phyloP scores from a whole-genome alignment of 2,329 filamentous ascomycete species.

The Bipolaris zeicola region DNA sequence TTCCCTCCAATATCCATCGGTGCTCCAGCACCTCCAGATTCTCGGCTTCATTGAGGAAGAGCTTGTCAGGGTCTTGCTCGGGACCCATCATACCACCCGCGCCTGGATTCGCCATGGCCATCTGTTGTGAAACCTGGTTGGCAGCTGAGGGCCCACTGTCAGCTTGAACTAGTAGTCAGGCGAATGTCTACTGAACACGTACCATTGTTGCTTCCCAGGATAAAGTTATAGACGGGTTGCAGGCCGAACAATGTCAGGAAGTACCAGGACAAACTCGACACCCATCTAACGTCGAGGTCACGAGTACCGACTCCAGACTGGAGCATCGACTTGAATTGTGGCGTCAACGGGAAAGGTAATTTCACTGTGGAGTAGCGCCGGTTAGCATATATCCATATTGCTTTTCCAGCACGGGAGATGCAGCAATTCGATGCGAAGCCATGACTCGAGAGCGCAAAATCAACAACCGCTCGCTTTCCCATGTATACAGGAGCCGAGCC shows the following conservation, averaged over 20 bases:
- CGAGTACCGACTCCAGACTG: slow-evolving; percentile 95
- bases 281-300: slow-evolving; percentile 97
- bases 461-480: slow-evolving; percentile 9
- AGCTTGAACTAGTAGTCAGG: slow-evolving; percentile 27
- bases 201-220: slow-evolving; percentile 96
- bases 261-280: slow-evolving; percentile 98
- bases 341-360: slow-evolving; percentile 93
- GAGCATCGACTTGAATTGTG: slow-evolving; percentile 99
- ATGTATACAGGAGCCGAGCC: slow-evolving; percentile 1
- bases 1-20: slow-evolving; percentile 84
- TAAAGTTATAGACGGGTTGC: slow-evolving; percentile 95
- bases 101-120: slow-evolving; percentile 75
- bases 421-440: neutral
- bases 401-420: slow-evolving; percentile 10
- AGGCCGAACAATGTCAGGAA: slow-evolving; percentile 96
- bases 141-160: slow-evolving; percentile 66
- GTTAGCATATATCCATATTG: slow-evolving; percentile 15
- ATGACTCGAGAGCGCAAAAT: neutral
- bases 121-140: slow-evolving; percentile 86
- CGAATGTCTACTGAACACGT: slow-evolving; percentile 46
- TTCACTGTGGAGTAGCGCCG: slow-evolving; percentile 67
- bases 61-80: slow-evolving; percentile 92
- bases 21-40: slow-evolving; percentile 95
- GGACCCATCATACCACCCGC: slow-evolving; percentile 86
- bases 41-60: slow-evolving; percentile 90